Percentiles rank a stretch among this genome's conserved stretches.
These are phyloP conservation scores for Hymenoscyphus infarciens DNA, from an alignment of 2,329 filamentous ascomycete species.

Conservation along the genomic window DNA sequence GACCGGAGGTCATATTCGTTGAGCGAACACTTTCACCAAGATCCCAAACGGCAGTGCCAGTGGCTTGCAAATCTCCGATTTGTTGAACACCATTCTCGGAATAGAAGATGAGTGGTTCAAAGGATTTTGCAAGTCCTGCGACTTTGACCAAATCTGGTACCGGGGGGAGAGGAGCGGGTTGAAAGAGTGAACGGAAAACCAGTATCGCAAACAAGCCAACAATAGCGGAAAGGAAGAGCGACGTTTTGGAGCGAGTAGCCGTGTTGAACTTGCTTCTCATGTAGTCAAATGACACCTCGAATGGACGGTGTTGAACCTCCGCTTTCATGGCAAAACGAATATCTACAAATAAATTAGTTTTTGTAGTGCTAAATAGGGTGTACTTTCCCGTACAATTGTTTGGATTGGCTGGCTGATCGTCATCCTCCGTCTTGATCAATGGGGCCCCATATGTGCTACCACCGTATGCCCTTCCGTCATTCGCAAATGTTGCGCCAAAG, in stretches of 20 bases:
- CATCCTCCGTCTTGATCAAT: constrained; percentile 30
- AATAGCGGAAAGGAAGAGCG: constrained; percentile 59
- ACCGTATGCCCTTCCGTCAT: not conserved
- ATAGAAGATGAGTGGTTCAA: constrained; percentile 92
- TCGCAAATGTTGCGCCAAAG: not conserved
- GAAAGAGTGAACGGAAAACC: constrained; percentile 62
- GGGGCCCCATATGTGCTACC: constrained; percentile 33
- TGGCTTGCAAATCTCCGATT: constrained; percentile 84
- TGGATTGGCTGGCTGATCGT: constrained; percentile 30
- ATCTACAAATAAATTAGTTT: constrained; percentile 50
- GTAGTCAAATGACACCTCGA: constrained; percentile 68
- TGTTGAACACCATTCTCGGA: constrained; percentile 85
- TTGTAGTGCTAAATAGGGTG: constrained; percentile 9
- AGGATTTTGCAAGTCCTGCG: constrained; percentile 81
- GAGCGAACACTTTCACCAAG: constrained; percentile 83
- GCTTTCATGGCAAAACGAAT: constrained; percentile 84
- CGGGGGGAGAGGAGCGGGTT: constrained; percentile 62
- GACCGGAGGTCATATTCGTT: constrained; percentile 87
- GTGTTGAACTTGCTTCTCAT: constrained; percentile 56
- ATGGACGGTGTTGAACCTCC: constrained; percentile 82
- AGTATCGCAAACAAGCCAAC: constrained; percentile 62
- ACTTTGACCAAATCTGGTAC: constrained; percentile 88
- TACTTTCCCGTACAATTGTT: constrained; percentile 48
- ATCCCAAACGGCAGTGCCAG: constrained; percentile 91
- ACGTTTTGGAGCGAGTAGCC: constrained; percentile 67